phyloP scores from a whole-genome alignment of 1,284 basidiomycete genomes.

The Malassezia globosa region DNA sequence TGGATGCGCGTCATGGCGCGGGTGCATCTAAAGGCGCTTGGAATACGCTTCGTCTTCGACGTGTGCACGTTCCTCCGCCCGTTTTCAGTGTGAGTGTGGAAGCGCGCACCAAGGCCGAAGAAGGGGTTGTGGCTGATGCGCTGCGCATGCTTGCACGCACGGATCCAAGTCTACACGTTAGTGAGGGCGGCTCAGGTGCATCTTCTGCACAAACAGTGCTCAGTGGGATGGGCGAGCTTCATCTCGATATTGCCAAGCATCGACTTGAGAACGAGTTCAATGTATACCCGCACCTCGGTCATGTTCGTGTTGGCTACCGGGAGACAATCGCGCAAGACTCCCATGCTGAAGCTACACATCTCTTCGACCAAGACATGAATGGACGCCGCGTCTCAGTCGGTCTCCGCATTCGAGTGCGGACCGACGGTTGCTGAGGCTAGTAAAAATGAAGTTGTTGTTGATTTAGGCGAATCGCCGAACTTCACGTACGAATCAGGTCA shows the following conservation, averaged over 20 bases:
- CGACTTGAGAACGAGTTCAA: slow-evolving; percentile 69
- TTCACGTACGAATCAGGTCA: background rate
- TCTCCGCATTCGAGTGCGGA: slow-evolving; percentile 20
- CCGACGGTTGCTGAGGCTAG: slow-evolving; percentile 19
- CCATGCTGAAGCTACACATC: slow-evolving; percentile 18
- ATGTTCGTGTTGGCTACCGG: slow-evolving; percentile 65
- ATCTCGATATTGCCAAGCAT: slow-evolving; percentile 74
- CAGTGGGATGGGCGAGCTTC: slow-evolving; percentile 70
- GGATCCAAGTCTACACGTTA: slow-evolving; percentile 66
- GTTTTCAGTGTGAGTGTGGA: slow-evolving; percentile 52
- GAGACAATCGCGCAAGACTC: slow-evolving; percentile 55
- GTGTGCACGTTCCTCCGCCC: slow-evolving; percentile 69
- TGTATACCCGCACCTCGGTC: slow-evolving; percentile 64
- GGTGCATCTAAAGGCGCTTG: slow-evolving; percentile 23
- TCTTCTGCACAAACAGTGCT: slow-evolving; percentile 61
- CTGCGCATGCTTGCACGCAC: slow-evolving; percentile 65
- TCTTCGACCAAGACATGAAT: slow-evolving; percentile 32
- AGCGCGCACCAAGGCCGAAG: slow-evolving; percentile 51
- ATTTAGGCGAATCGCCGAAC: slow-evolving; percentile 7
- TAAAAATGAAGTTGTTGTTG: slow-evolving; percentile 29
- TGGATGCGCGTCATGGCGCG: slow-evolving; percentile 19
- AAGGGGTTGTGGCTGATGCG: slow-evolving; percentile 64
- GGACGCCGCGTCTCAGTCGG: slow-evolving; percentile 22
- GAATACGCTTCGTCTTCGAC: slow-evolving; percentile 51
- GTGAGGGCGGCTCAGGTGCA: slow-evolving; percentile 20